Evolutionary conservation across 768 basidiomycete genomes (phyloP), one percentile per base, ranked within the genome.

Genomic region (Pholiota conissans): DNA sequence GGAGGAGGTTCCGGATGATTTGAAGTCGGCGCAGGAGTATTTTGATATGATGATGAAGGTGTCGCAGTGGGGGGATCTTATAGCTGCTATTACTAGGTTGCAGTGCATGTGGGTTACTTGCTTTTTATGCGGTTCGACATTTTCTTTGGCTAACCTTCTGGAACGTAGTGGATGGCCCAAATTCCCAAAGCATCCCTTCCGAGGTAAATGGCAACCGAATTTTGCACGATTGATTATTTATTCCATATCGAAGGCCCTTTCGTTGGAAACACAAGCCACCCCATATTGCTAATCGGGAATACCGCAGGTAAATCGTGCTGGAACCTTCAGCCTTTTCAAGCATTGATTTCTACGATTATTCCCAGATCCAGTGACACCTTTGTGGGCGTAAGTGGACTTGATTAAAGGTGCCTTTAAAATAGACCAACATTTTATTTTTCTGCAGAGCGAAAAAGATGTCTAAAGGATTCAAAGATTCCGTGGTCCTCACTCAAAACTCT

Each of bases 401-500:
- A n/a, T 10, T 22, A 11, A 2, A 16, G n/a, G 13, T 40, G 8
- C 20, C 20, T 7, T 16, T 16, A 4, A 18, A n/a, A n/a, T n/a
- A n/a, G n/a, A n/a, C n/a, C n/a, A 40, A 18, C 39, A 18, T n/a
- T 6, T 39, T 5, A 3, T 22, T 13, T 45, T 45, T 6, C 13
- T 7, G n/a, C n/a, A 79, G 78, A 11, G 77, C 76, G 0, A 73
- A 74, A 58, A 72, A 74, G 47, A 76, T 70, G 61, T 72, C 73
- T 0, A 59, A 65, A 51, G 71, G 71, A 3, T 78, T 77, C 61
- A 62, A 65, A 2, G 64, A 60, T 20, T 73, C 76, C 3, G 71
- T 74, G 11, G 73, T 79, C 11, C 62, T 79, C 20, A 76, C 75
- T 7, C 76, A 78, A 52, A 73, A 78, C 26, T 74, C 74, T 8